These are phyloP conservation scores for Salvia sclarea DNA, from an alignment of 305 asterid genomes.

Conservation along the genomic window DNA sequence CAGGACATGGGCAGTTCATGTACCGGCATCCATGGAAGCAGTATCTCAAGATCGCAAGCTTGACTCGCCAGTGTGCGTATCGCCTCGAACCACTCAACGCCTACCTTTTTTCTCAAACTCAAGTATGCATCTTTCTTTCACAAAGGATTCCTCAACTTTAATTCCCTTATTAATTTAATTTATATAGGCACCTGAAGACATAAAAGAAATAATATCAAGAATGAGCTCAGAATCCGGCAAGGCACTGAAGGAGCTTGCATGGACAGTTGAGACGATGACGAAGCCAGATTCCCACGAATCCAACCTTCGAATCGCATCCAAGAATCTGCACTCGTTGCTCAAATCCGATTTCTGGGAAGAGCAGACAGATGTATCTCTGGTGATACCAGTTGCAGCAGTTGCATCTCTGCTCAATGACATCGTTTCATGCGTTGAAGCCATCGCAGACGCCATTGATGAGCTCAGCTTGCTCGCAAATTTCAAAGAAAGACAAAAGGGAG, in stretches of 20 bases:
- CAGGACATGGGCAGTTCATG: conserved; percentile 71
- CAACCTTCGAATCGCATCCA: conserved; percentile 46
- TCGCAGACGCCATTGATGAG: conserved; percentile 54
- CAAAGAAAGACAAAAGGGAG: conserved; percentile 17
- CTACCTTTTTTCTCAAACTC: conserved; percentile 48
- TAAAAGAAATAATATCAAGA: conserved; percentile 36
- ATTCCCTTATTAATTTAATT: no score
- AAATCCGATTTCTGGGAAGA: conserved; percentile 42
- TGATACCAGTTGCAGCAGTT: conserved; percentile 54
- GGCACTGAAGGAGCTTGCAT: conserved; percentile 58
- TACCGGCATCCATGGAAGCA: conserved; percentile 84
- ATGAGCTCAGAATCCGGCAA: conserved; percentile 62
- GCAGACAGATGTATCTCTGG: conserved; percentile 36
- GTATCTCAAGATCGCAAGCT: conserved; percentile 56
- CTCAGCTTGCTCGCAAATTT: conserved; percentile 60
- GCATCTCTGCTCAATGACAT: conserved; percentile 58
- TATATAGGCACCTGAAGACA: conserved; percentile 48
- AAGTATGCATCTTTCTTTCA: conserved; percentile 31
- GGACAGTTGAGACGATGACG: conserved; percentile 51
- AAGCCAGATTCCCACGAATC: conserved; percentile 40
- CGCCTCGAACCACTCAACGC: conserved; percentile 56
- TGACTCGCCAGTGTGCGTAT: conserved; percentile 64
- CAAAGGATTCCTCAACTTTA: no score
- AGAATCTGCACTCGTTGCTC: conserved; percentile 45
- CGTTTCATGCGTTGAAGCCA: conserved; percentile 47